These are phyloP conservation scores for Fusarium compactum DNA, from an alignment of 2,329 filamentous ascomycete genomes.

Conservation along the genomic window DNA sequence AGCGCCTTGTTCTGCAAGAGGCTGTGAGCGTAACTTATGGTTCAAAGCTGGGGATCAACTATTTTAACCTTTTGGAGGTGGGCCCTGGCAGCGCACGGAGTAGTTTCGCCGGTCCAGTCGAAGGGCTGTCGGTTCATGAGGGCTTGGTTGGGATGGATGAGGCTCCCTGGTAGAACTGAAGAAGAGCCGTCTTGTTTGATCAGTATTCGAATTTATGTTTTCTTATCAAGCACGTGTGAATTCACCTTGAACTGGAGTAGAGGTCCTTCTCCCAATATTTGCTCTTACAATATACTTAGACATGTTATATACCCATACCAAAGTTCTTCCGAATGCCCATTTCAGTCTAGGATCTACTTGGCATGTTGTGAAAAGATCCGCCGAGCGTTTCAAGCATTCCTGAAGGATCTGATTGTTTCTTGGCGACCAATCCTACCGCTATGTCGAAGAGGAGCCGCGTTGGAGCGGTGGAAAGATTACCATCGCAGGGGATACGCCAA, in stretches of 20 bases:
- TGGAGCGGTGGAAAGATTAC: neutral
- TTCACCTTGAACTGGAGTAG: no score
- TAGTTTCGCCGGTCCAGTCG: neutral
- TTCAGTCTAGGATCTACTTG: neutral
- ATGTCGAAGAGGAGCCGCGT: neutral
- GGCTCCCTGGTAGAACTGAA: no score
- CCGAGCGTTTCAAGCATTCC: neutral
- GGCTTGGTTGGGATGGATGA: neutral
- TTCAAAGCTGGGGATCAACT: no score
- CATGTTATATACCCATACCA: neutral
- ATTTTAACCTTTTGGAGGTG: no score
- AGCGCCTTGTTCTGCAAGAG: neutral
- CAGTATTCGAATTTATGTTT: neutral
- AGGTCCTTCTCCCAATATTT: no score
- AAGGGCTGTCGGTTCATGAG: neutral
- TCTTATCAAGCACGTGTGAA: neutral
- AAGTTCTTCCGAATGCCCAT: neutral
- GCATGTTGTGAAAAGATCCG: neutral
- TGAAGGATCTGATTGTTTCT: neutral
- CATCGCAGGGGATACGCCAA: neutral
- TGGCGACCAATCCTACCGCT: neutral
- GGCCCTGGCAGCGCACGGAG: no score
- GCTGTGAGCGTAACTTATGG: fast-evolving
- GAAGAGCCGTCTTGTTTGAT: no score
- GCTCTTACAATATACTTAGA: neutral